A percentile compares a stretch with the other conserved stretches of the same genome.
Evolutionary conservation across 2,329 filamentous ascomycete species (phyloP).

Genomic region (Coniochaeta pulveracea): DNA sequence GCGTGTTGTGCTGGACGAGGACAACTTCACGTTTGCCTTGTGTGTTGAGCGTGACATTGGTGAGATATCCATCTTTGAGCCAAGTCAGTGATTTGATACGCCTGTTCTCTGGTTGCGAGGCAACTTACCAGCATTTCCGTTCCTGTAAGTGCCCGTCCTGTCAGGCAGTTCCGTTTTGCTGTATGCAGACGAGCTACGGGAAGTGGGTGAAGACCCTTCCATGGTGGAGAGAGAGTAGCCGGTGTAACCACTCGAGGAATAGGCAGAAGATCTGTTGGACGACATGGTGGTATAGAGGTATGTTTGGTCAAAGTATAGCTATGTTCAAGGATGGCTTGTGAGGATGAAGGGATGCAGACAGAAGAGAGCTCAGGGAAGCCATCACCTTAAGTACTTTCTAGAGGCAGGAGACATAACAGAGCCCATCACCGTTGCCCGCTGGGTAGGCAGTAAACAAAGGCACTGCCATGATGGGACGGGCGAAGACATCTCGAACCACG

Average conservation of each 20-base stretch:
- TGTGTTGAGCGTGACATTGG: conserved; percentile 1
- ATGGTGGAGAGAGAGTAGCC: conserved; percentile 1
- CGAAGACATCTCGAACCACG: no score
- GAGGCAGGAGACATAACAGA: no score
- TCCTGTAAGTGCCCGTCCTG: not conserved
- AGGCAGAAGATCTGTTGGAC: not conserved
- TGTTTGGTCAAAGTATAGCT: no score
- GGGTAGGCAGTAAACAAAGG: no score
- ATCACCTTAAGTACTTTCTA: no score
- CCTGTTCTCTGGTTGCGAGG: not conserved
- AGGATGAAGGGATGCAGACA: no score
- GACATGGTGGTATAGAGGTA: no score
- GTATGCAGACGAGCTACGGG: conserved; percentile 1
- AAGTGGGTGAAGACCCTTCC: not conserved
- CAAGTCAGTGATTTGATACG: not conserved
- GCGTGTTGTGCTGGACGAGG: not conserved
- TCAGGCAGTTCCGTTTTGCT: not conserved
- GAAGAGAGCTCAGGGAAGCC: no score
- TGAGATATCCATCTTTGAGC: not conserved
- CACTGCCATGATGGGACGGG: no score
- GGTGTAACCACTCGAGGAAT: not conserved
- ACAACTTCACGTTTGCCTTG: conserved; percentile 1
- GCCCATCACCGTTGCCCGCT: no score
- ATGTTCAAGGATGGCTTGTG: no score
- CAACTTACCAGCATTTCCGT: not conserved